Evolutionary conservation across 2,329 filamentous ascomycete genomes (phyloP).

Genomic region (Penicillium sp.): DNA sequence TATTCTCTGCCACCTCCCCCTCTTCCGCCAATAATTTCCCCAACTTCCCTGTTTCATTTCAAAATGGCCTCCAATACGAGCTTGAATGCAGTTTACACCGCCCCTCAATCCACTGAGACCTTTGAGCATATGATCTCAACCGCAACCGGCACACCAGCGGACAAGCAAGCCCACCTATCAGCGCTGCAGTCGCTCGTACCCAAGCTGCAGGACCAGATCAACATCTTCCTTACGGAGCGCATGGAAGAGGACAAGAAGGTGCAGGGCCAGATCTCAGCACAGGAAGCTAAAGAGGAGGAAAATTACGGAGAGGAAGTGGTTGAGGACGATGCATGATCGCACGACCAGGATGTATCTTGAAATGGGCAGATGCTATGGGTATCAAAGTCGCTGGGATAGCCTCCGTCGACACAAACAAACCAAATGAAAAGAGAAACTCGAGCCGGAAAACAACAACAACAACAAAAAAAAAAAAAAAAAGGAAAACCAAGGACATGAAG

Average conservation of each 20-base stretch:
- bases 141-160: constrained; percentile 25
- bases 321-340: constrained; percentile 58
- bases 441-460: background rate
- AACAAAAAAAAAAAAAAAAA: background rate
- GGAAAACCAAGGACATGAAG: background rate
- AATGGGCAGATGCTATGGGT: constrained; percentile 26
- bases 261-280: constrained; percentile 38
- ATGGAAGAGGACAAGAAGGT: constrained; percentile 60
- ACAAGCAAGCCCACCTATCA: constrained; percentile 55
- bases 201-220: constrained; percentile 57
- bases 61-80: constrained; percentile 9
- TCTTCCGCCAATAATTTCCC: background rate
- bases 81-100: constrained; percentile 30
- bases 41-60: background rate
- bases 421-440: background rate
- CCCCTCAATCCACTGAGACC: constrained; percentile 30
- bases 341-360: constrained; percentile 27
- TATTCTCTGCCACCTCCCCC: background rate
- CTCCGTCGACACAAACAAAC: constrained; percentile 17
- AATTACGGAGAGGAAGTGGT: constrained; percentile 81
- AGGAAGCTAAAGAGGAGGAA: constrained; percentile 48
- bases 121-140: constrained; percentile 34
- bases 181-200: constrained; percentile 51
- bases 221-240: constrained; percentile 57
- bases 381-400: constrained; percentile 33